Evolutionary conservation across 768 basidiomycete genomes (phyloP).

Genomic region (Chlorophyllum brunneum): DNA sequence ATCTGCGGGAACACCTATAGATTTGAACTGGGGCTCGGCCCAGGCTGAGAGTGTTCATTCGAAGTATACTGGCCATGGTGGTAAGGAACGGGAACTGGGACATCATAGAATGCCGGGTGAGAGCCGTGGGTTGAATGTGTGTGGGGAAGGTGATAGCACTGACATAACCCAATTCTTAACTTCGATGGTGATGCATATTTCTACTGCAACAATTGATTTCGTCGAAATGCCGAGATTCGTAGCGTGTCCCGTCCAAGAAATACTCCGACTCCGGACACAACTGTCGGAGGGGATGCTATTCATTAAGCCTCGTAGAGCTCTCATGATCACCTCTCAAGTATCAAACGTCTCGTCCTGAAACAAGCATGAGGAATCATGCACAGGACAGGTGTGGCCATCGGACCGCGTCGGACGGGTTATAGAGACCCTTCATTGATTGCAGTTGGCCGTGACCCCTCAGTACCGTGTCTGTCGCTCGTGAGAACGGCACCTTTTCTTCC

Average conservation of each 20-base stretch:
- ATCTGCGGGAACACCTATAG: conserved; percentile 1
- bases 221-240: no score
- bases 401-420: conserved; percentile 11
- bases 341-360: not conserved
- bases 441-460: conserved; percentile 8
- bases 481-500: conserved; percentile 12
- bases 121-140: not conserved
- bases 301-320: conserved; percentile 3
- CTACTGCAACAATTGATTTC: not conserved
- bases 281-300: not conserved
- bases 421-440: conserved; percentile 12
- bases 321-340: not conserved
- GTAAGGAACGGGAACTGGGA: not conserved
- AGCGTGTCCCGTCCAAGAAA: no score
- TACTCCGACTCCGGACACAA: not conserved
- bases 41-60: conserved; percentile 1
- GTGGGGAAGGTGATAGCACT: conserved; percentile 4
- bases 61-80: conserved; percentile 9
- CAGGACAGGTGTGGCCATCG: conserved; percentile 2
- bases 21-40: not conserved
- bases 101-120: conserved; percentile 3
- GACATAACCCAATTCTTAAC: not conserved
- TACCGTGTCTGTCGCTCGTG: conserved; percentile 9
- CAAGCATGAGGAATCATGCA: not conserved
- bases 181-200: conserved; percentile 2